Conservation (phyloP, 352 stramenopile genomes). For the Halophytophthora polymorphica region DNA sequence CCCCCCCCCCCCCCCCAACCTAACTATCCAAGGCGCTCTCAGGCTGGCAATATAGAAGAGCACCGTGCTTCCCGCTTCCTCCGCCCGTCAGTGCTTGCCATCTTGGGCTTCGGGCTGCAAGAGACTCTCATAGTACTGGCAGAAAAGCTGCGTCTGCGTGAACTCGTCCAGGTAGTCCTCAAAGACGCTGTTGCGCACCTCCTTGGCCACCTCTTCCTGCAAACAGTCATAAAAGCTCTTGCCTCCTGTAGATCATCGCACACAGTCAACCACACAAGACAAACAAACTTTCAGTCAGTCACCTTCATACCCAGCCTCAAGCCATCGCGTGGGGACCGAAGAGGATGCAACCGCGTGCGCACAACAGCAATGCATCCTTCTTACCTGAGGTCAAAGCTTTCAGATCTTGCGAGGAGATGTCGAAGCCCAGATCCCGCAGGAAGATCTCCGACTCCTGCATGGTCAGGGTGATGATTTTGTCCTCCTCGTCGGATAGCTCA, state of each 20-base stretch:
- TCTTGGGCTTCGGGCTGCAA: slow-evolving; percentile 38
- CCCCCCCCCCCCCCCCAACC: not conserved
- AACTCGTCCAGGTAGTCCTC: slow-evolving; percentile 79
- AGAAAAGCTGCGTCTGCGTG: slow-evolving; percentile 85
- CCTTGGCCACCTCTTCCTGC: slow-evolving; percentile 69
- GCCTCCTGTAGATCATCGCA: slow-evolving; percentile 11
- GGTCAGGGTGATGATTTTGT: slow-evolving; percentile 71
- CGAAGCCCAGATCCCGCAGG: slow-evolving; percentile 60
- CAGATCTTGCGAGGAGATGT: slow-evolving; percentile 62
- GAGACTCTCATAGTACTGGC: slow-evolving; percentile 78
- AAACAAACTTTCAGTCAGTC: too few species aligned
- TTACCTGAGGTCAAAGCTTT: slow-evolving; percentile 39
- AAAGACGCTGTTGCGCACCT: slow-evolving; percentile 67
- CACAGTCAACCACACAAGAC: not conserved
- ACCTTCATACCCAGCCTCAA: too few species aligned
- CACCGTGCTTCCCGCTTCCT: not conserved
- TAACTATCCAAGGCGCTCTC: slow-evolving; percentile 2
- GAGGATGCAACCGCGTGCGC: too few species aligned
- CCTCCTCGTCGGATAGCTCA: slow-evolving; percentile 74
- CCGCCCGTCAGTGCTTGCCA: slow-evolving; percentile 6
- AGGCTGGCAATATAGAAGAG: not conserved
- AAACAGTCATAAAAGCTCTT: slow-evolving; percentile 73
- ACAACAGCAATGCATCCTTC: not conserved
- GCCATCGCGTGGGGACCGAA: too few species aligned
- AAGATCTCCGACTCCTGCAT: slow-evolving; percentile 76